Evolutionary conservation across 2,329 filamentous ascomycete genomes (phyloP), one percentile per base, ranked within the genome.

Genomic region (Karstenula rhodostoma): DNA sequence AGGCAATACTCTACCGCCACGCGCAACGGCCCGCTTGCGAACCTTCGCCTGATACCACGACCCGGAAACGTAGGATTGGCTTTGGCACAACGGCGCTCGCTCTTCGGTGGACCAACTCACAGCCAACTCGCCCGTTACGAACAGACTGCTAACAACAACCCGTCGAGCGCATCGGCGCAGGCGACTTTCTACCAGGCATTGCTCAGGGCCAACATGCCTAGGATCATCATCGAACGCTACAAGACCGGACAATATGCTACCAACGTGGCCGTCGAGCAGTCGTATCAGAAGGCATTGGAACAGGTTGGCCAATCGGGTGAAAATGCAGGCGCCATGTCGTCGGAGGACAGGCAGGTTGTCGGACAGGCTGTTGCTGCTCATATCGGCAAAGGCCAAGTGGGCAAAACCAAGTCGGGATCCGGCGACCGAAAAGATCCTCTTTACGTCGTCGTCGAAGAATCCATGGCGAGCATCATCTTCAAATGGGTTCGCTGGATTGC

Each of bases 371-470:
- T 95, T 55, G 91, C 91, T 54, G 91, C 92, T 54, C 87, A 87
- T 53, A 85, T 85, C 53, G 84, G 86, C 54, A 91, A 90, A 56
- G 87, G 87, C 46, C 90, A 90, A 73, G 80, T 91, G 60, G 85
- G 88, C 23, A 79, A 82, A 58, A 80, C 82, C 10, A 77, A 78
- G 33, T 81, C 81, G 57, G 88, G 89, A 42, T 87, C 87, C 51
- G 93, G 93, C 35, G 86, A 85, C 29, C 96, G 94, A 79, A 89
- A 90, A 40, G 88, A 91, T 49, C 94, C 94, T n/a, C 86, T 99
- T 29, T 94, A 98, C 74, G 95, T 99, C 44, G 91, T 98, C 13
- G 93, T 99, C 6, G 94, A 98, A 71, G 95, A 99, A 78, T 93
- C 92, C 17, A 84, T 91, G 55, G 89, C 91, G 57, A 89, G 87